phyloP scores from a whole-genome alignment of 2,329 filamentous ascomycete species.

The Pyricularia pennisetigena region DNA sequence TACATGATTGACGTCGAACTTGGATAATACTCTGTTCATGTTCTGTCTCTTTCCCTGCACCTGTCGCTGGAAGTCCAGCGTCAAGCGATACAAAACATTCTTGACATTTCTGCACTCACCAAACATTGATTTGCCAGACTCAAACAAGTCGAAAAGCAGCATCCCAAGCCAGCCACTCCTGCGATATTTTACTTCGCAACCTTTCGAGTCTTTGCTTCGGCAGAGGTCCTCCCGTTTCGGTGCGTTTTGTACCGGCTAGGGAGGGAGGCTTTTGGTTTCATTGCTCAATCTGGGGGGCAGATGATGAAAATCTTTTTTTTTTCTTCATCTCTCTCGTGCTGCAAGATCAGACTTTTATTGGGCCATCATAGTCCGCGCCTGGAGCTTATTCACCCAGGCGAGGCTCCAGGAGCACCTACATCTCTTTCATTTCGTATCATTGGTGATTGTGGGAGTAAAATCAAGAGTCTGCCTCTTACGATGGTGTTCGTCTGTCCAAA shows the following conservation, averaged over 20 bases:
- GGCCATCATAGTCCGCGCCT: conserved; percentile 6
- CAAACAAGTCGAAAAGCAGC: not conserved
- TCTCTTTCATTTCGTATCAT: not conserved
- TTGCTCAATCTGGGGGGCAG: not conserved
- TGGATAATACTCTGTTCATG: not conserved
- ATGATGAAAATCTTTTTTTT: not conserved
- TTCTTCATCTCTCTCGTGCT: not conserved
- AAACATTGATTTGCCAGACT: not conserved
- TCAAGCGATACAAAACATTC: no score
- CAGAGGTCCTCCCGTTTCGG: conserved; percentile 1
- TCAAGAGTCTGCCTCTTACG: not conserved
- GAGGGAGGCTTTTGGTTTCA: conserved; percentile 1
- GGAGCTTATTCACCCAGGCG: conserved; percentile 3
- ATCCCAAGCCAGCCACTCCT: conserved; percentile 1
- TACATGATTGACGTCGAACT: not conserved
- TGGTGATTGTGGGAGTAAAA: not conserved
- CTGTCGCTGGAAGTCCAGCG: not conserved
- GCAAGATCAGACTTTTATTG: conserved; percentile 4
- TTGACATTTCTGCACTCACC: not conserved
- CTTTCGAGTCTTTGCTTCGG: conserved; percentile 1
- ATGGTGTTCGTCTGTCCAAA: not conserved
- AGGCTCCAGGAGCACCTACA: conserved; percentile 6
- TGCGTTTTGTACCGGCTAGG: conserved; percentile 1
- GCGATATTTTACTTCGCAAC: not conserved
- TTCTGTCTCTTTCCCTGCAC: not conserved